Conservation (phyloP, 2,329 filamentous ascomycete species). For the Hypocreales sp. region DNA sequence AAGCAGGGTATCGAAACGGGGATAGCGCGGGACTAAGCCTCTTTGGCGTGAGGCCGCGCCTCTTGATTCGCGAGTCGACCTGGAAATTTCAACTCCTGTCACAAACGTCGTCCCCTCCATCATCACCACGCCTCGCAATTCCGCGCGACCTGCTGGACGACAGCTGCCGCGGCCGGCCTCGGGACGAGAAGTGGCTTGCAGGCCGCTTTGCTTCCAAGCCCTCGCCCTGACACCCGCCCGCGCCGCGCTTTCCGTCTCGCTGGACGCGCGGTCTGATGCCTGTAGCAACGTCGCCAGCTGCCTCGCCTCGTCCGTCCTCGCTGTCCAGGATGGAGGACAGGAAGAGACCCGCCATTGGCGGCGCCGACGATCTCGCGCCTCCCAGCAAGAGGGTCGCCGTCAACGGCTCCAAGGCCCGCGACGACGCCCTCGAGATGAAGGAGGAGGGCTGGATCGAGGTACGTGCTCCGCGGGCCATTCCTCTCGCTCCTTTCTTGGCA, state of each 20-base stretch:
- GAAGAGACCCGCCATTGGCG: slow-evolving; percentile 79
- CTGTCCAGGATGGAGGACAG: slow-evolving; percentile 97
- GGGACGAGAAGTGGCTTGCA: slow-evolving; percentile 19
- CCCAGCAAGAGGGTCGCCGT: slow-evolving; percentile 85
- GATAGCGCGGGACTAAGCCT: slow-evolving; percentile 18
- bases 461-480: slow-evolving; percentile 31
- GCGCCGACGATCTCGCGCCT: slow-evolving; percentile 69
- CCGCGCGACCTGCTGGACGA: slow-evolving; percentile 19
- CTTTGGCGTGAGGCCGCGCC: slow-evolving; percentile 18
- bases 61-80: slow-evolving; percentile 25
- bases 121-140: slow-evolving; percentile 16
- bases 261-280: slow-evolving; percentile 55
- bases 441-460: slow-evolving; percentile 50
- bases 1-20: slow-evolving; percentile 14
- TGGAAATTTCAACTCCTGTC: slow-evolving; percentile 29
- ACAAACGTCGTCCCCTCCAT: slow-evolving; percentile 12
- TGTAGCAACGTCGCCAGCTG: slow-evolving; percentile 61
- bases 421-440: slow-evolving; percentile 38
- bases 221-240: slow-evolving; percentile 15
- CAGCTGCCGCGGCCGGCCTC: slow-evolving; percentile 13
- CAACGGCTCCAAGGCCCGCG: slow-evolving; percentile 53
- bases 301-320: slow-evolving; percentile 62
- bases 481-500: slow-evolving; percentile 7
- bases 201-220: slow-evolving; percentile 12
- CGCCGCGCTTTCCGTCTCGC: slow-evolving; percentile 22